Evolutionary conservation across 768 basidiomycete species (phyloP), one percentile per base, ranked within the genome.

Genomic region (Naganishia vishniacii): DNA sequence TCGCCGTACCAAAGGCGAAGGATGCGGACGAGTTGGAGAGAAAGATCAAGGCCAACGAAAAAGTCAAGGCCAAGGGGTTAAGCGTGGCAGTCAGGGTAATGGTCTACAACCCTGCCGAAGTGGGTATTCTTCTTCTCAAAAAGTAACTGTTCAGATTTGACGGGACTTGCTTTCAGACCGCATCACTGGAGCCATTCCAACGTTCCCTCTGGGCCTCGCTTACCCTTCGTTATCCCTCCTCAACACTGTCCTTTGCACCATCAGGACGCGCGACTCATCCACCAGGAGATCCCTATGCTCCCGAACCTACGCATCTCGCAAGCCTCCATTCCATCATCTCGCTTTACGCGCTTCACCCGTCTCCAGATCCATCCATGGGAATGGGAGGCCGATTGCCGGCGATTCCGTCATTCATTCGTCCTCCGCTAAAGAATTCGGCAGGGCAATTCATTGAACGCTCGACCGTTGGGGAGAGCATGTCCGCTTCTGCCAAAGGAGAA

Each of bases 21-120:
- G 75, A 76, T 37, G 75, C 73, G 15, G 75, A 76, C 37, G 40
- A 61, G 29, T 23, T 76, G 15, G 75, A 76, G 67, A 68, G 61
- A 48, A 65, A 67, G 34, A 58, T 76, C 7, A 62, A 60, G 44
- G 53, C 53, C 11, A 60, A 60, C 62, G 44, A 58, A 8, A 48
- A 53, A 29, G 40, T 53, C 28, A 64, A 46, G 45, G 37, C 41
- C 4, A 48, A 32, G 9, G 67, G 68, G 26, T 42, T 73, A 16
- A 69, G 71, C 37, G 67, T 65, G 16, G 69, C 67, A 20, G 44
- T 75, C 9, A 48, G 72, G 16, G 75, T 75, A 0, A 47, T 75
- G 41, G 72, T 74, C 15, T 75, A 73, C 48, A 70, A 76, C 48
- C 73, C 75, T 7, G 72, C 73, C 29, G 75, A 76, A 32, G 75